Percentiles rank a stretch among this genome's conserved stretches.
phyloP scores from a whole-genome alignment of 2,329 filamentous ascomycete genomes.

The Stachybotrys elegans region DNA sequence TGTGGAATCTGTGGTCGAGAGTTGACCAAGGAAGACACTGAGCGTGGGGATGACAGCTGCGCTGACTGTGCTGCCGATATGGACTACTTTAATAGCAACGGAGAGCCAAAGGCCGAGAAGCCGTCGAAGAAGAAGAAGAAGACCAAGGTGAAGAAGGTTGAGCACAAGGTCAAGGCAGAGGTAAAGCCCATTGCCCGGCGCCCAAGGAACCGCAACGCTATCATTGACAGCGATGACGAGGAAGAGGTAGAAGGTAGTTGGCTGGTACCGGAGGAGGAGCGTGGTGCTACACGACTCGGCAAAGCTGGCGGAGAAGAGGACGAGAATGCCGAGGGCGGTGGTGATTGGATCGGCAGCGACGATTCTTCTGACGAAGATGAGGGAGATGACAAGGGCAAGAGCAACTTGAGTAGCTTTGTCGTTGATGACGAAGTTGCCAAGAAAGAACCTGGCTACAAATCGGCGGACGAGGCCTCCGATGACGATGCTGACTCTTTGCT shows the following conservation, averaged over 20 bases:
- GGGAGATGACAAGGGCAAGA: conserved; percentile 47
- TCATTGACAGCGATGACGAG: conserved; percentile 64
- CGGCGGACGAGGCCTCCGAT: conserved; percentile 17
- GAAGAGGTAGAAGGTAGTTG: conserved; percentile 71
- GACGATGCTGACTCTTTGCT: conserved; percentile 25
- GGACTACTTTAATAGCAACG: conserved; percentile 50
- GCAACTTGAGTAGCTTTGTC: conserved; percentile 51
- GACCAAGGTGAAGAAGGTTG: conserved; percentile 18
- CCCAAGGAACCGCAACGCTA: conserved; percentile 46
- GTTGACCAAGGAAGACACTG: conserved; percentile 46
- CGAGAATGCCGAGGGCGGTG: conserved; percentile 81
- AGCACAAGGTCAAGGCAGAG: conserved; percentile 10
- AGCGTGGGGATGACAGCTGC: conserved; percentile 50
- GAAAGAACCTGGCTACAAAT: conserved; percentile 24
- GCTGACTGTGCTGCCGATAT: conserved; percentile 71
- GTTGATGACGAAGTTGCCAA: conserved; percentile 42
- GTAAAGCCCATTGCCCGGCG: conserved; percentile 21
- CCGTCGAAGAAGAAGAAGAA: conserved; percentile 13
- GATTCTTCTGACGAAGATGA: conserved; percentile 57
- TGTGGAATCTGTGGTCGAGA: conserved; percentile 80
- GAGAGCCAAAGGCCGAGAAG: conserved; percentile 30
- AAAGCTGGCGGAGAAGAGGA: conserved; percentile 82
- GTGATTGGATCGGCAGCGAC: conserved; percentile 69
- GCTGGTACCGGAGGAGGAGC: conserved; percentile 69
- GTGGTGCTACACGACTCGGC: conserved; percentile 56